Conservation (phyloP, 352 stramenopile genomes). For the Phytophthora boehmeriae region DNA sequence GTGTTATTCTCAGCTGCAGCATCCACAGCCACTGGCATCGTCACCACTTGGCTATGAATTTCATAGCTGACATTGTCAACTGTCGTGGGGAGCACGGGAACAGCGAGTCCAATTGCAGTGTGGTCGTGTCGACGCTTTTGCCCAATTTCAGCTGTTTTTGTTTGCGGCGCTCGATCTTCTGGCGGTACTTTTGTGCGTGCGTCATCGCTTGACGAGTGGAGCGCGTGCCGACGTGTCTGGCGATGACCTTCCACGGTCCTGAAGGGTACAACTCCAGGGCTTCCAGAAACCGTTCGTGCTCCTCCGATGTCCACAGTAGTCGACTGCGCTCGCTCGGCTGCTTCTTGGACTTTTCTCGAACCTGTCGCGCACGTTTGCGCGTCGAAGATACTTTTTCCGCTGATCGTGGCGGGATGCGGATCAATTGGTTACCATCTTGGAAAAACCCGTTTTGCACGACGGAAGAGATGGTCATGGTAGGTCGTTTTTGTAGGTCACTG, state of each 20-base stretch:
- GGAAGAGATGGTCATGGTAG: conserved; percentile 38
- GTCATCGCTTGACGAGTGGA: conserved; percentile 48
- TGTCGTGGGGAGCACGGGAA: conserved; percentile 20
- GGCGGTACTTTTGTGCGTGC: conserved; percentile 50
- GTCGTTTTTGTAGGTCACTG: conserved; percentile 1
- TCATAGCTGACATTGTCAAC: conserved; percentile 17
- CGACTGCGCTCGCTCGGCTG: conserved; percentile 26
- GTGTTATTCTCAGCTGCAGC: neutral
- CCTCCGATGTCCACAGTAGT: conserved; percentile 36
- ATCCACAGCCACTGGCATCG: neutral
- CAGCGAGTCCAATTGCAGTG: conserved; percentile 10
- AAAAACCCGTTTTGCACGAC: conserved; percentile 39
- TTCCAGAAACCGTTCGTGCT: conserved; percentile 55
- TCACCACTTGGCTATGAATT: conserved; percentile 1
- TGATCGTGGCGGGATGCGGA: conserved; percentile 31
- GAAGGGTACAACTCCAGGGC: conserved; percentile 43
- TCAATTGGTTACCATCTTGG: conserved; percentile 34
- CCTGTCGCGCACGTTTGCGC: conserved; percentile 19
- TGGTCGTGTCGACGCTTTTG: conserved; percentile 1
- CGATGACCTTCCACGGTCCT: conserved; percentile 48
- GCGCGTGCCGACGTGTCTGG: conserved; percentile 36
- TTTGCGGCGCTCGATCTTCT: conserved; percentile 40
- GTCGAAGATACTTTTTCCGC: conserved; percentile 23
- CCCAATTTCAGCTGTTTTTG: conserved; percentile 27
- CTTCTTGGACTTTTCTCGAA: conserved; percentile 34